phyloP scores from a whole-genome alignment of 2,329 filamentous ascomycete species.

The Samsoniella hepiali region DNA sequence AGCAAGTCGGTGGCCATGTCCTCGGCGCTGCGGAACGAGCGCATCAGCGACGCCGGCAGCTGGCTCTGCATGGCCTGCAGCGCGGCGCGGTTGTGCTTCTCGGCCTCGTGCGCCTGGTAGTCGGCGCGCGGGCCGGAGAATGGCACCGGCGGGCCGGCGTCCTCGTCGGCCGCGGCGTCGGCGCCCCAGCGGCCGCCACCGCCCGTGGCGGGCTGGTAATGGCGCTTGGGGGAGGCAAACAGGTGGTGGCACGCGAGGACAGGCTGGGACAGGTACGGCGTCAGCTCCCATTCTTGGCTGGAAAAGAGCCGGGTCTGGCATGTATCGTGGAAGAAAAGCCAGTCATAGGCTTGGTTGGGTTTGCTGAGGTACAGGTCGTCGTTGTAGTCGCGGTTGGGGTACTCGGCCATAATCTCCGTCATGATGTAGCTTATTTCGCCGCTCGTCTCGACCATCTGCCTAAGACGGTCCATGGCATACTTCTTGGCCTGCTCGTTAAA shows the following conservation, averaged over 20 bases:
- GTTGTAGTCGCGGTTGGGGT: conserved; percentile 84
- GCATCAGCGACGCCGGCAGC: conserved; percentile 67
- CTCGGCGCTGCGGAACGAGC: conserved; percentile 75
- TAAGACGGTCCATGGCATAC: conserved; percentile 66
- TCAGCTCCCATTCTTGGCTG: conserved; percentile 91
- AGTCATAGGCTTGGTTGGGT: conserved; percentile 83
- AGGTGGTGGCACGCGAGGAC: conserved; percentile 87
- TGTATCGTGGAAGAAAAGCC: conserved; percentile 89
- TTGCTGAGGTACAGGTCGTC: conserved; percentile 91
- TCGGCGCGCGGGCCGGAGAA: conserved; percentile 82
- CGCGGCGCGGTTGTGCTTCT: conserved; percentile 72
- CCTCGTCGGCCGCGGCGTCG: conserved; percentile 42
- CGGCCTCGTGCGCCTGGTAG: conserved; percentile 74
- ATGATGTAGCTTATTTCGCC: conserved; percentile 77
- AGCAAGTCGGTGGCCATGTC: conserved; percentile 78
- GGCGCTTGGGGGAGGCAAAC: conserved; percentile 70
- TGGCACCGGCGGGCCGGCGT: conserved; percentile 56
- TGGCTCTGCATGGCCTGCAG: conserved; percentile 71
- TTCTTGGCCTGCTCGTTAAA: conserved; percentile 72
- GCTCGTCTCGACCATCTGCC: conserved; percentile 74
- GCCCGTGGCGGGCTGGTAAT: conserved; percentile 32
- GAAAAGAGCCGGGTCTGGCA: conserved; percentile 75
- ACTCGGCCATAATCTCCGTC: conserved; percentile 80
- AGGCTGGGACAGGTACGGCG: conserved; percentile 80
- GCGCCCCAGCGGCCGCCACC: conserved; percentile 46